Conservation (phyloP, 257 asterid genomes). For the Datura wrightii region DNA sequence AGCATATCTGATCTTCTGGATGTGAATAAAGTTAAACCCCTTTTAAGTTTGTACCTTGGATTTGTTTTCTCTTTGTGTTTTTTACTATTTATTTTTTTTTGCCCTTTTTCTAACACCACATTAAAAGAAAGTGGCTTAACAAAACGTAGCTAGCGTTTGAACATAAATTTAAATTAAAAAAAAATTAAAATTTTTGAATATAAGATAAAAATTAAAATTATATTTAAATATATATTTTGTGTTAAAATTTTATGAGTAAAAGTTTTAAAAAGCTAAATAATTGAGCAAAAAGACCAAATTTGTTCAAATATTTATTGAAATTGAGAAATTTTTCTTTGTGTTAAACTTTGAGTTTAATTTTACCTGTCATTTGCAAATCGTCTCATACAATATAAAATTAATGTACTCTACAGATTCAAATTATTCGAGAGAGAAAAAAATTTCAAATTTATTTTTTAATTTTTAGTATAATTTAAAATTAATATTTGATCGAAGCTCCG, state of each 20-base stretch:
- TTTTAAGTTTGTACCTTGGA: conserved; percentile 61
- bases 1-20: conserved; percentile 42
- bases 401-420: neutral
- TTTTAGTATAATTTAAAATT: neutral
- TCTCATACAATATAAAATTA: neutral
- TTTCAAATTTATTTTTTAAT: neutral
- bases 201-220: too few relatives aligned
- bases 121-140: too few relatives aligned
- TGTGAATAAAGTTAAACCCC: conserved; percentile 46
- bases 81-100: conserved; percentile 41
- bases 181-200: too few relatives aligned
- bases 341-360: neutral
- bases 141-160: too few relatives aligned
- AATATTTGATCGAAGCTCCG: neutral
- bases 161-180: too few relatives aligned
- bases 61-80: conserved; percentile 67
- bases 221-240: too few relatives aligned
- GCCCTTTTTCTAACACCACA: too few relatives aligned
- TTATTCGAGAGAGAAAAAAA: neutral
- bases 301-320: neutral
- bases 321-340: neutral
- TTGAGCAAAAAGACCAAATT: neutral
- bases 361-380: neutral
- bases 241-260: too few relatives aligned
- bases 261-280: too few relatives aligned